Conservation (phyloP, 306 rosid species). For the Canavalia gladiata region DNA sequence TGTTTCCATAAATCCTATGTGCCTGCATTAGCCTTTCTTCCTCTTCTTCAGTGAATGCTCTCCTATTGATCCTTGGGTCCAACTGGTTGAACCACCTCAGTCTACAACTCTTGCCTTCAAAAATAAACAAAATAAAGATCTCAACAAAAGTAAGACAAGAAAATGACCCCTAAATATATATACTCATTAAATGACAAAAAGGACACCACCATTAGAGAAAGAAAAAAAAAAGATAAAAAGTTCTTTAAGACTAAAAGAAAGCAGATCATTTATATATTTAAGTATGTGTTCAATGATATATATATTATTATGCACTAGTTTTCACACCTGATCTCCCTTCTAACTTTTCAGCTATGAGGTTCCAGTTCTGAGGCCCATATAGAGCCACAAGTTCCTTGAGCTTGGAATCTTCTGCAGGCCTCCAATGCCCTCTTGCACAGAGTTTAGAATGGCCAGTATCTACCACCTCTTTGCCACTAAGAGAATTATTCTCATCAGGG, state of each 20-base stretch:
- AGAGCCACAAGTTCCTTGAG: conserved; percentile 92
- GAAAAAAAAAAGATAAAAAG: neutral
- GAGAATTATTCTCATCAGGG: conserved; percentile 59
- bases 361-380: conserved; percentile 99
- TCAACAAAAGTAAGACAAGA: neutral
- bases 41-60: conserved; percentile 89
- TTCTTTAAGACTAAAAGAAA: neutral
- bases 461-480: conserved; percentile 54
- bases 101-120: conserved; percentile 92
- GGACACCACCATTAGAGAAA: conserved; percentile 1
- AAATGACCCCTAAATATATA: neutral
- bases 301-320: neutral
- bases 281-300: too few species aligned
- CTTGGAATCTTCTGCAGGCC: conserved; percentile 97
- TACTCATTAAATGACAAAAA: neutral
- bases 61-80: conserved; percentile 96
- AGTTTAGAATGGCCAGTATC: conserved; percentile 76
- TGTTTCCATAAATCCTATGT: conserved; percentile 93
- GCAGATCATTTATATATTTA: neutral
- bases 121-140: neutral
- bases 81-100: conserved; percentile 97
- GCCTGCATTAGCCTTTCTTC: conserved; percentile 98
- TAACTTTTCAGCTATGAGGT: conserved; percentile 91
- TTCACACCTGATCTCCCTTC: conserved; percentile 96
- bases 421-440: conserved; percentile 98